Evolutionary conservation across 257 asterid species (phyloP), one percentile per base, ranked within the genome.

Genomic region (Solanum piurae): DNA sequence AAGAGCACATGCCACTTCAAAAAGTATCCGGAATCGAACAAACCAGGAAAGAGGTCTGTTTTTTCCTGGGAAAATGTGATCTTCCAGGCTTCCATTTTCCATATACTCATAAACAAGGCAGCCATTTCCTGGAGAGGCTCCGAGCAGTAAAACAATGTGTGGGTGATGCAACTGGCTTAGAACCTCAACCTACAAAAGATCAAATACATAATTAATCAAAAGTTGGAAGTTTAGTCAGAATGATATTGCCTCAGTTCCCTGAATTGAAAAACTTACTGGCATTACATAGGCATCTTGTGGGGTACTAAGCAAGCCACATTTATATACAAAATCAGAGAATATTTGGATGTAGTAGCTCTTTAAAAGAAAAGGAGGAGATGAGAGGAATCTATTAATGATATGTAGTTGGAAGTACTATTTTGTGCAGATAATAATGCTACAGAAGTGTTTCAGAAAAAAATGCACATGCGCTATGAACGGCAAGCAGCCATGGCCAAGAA

Each of bases 81-180:
- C 98, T 88, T 94, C 96, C 69, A 95, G 90, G 90, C 93, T 95
- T 89, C 98, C 98, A 73, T 94, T 93, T 84, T 96, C 99, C 99
- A 96, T 94, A 31, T 89, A 95, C 90, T 96, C 98, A 25, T 96
- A 96, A 77, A 96, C 93, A 38, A 96, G 95, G 91, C 96, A 92
- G 77, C 98, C 93, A 68, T 68, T 89, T 88, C 94, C 98, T 46
- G 98, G 98, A 86, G 98, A 96, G 88, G 99, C 98, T 89, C 99
- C 98, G 58, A 95, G 91, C 87, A 95, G 91, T 76, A 92, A 90
- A 86, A 95, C 92, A 40, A 96, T 91, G 88, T 96, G 92, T 37
- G 99, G 99, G 88, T 96, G 99, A 55, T 88, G 98, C 52, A 95
- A 90, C 73, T 92, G 95, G 93, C 98, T 93, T 14, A 96, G 96